Base-by-base conservation (phyloP, 768 basidiomycete genomes). In the Russula compacta region DNA sequence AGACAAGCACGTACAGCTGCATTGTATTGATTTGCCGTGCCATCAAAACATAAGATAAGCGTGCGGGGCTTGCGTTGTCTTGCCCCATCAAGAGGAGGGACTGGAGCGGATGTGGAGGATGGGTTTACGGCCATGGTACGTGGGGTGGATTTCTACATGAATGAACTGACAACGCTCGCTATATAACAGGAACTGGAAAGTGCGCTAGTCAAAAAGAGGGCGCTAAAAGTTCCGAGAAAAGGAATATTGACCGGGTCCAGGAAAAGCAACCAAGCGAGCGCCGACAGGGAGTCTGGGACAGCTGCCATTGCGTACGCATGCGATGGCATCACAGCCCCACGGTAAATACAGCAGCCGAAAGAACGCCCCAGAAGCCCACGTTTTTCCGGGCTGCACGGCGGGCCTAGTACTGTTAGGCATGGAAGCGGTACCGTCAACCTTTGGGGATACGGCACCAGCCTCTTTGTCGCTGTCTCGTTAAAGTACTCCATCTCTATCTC, bases 11-110 rank as follows among this genome's bases (percentile, higher is more conserved):
- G 38, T 21, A 65, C 64, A 1, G 3, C 19, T 5, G 15, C 3
- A 21, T 8, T n/a, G 11, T 59, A 66, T 48, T 65, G 19, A 17
- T 59, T 38, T 14, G 57, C 8, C 6, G 66, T 66, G n/a, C 66
- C 66, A 32, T 66, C 66, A 21, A 66, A 66, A 32, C 66, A 66
- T 17, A 66, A 36, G 15, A 66, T 46, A 11, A 65, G 35, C 10
- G 60, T 65, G 50, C 66, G 64, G 17, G 59, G 60, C 24, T 56
- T 65, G 17, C 40, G 29, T 10, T 11, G 29, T 10, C 10, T 7
- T 32, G 43, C 40, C 76, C 76, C 6, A 14, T 29, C 8, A 14
- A 11, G 3, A 15, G 44, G 17, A 8, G 21, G 1, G 5, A 1
- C 21, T 12, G 40, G 24, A 15, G 56, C 19, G 15, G 19, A 6